Percentiles rank a stretch among this genome's conserved stretches.
Conservation (phyloP, 2,329 filamentous ascomycete genomes). For the Phaeosphaeriaceae sp. region DNA sequence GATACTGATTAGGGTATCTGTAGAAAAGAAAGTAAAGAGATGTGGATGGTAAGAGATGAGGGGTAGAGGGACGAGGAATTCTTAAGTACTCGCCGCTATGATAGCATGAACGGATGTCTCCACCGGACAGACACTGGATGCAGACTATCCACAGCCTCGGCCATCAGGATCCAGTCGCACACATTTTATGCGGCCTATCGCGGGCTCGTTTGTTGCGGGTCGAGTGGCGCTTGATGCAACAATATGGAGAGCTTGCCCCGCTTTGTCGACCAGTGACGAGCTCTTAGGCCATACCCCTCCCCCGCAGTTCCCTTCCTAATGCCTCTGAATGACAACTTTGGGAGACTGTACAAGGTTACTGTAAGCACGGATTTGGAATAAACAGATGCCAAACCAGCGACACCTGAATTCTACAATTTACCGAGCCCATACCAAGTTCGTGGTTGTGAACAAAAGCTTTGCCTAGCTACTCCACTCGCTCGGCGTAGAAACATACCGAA, state of each 20-base stretch:
- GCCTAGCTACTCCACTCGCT: conserved; percentile 6
- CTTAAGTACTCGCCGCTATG: conserved; percentile 42
- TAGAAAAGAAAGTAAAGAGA: conserved; percentile 13
- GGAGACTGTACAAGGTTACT: conserved; percentile 11
- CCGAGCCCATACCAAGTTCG: not conserved
- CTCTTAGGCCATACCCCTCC: conserved; percentile 34
- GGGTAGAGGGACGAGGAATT: conserved; percentile 27
- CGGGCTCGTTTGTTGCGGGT: conserved; percentile 11
- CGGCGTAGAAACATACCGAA: conserved; percentile 15
- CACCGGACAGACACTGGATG: conserved; percentile 21
- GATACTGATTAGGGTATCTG: conserved; percentile 36
- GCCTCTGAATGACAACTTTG: conserved; percentile 18
- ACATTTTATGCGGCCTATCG: conserved; percentile 29
- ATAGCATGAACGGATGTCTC: conserved; percentile 30
- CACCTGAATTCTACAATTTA: too few species aligned
- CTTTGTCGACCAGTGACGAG: conserved; percentile 33
- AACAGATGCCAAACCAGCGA: conserved; percentile 5
- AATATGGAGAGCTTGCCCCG: conserved; percentile 32
- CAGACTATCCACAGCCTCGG: conserved; percentile 38
- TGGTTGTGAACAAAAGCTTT: conserved; percentile 1
- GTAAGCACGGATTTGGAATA: conserved; percentile 20
- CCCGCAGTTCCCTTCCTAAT: conserved; percentile 31
- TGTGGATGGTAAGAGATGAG: conserved; percentile 12
- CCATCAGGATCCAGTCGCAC: conserved; percentile 36
- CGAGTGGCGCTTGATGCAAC: conserved; percentile 32